phyloP scores from a whole-genome alignment of 2,329 filamentous ascomycete genomes.

The Cladophialophora exuberans region DNA sequence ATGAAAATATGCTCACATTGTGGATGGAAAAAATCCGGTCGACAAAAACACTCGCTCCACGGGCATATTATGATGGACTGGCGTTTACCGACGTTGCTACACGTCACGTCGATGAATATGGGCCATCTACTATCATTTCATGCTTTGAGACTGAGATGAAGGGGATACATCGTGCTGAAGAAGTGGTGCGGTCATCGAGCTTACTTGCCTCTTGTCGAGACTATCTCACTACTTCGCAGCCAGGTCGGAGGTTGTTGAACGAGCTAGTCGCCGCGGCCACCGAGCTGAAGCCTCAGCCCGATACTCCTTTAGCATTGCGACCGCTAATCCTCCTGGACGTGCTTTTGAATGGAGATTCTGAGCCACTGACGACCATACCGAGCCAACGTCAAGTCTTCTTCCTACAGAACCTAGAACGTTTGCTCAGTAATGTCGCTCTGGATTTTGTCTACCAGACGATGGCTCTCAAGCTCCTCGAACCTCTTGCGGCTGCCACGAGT shows the following conservation, averaged over 20 bases:
- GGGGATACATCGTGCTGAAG: constrained; percentile 41
- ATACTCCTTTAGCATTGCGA: constrained; percentile 1
- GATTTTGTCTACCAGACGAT: constrained; percentile 41
- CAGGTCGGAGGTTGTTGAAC: constrained; percentile 59
- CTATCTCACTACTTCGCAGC: constrained; percentile 51
- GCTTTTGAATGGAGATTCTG: constrained; percentile 54
- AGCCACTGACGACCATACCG: constrained; percentile 52
- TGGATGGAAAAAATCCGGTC: constrained; percentile 32
- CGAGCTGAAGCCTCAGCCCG: constrained; percentile 36
- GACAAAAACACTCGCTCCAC: constrained; percentile 4
- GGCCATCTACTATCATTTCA: constrained; percentile 39
- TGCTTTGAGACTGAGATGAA: constrained; percentile 37
- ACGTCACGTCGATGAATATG: constrained; percentile 33
- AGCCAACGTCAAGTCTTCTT: constrained; percentile 77
- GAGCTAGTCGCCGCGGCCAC: constrained; percentile 65
- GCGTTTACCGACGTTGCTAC: constrained; percentile 45
- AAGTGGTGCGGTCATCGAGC: constrained; percentile 52
- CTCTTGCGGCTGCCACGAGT: constrained; percentile 72
- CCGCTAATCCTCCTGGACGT: constrained; percentile 59
- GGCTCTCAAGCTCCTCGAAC: constrained; percentile 48
- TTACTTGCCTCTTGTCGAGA: constrained; percentile 54
- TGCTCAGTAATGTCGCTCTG: constrained; percentile 62
- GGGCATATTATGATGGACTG: constrained; percentile 45
- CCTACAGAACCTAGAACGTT: constrained; percentile 72
- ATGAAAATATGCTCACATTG: constrained; percentile 28